Base-by-base conservation (phyloP, 768 basidiomycete species). In the Gloeopeniophorella convolvens region DNA sequence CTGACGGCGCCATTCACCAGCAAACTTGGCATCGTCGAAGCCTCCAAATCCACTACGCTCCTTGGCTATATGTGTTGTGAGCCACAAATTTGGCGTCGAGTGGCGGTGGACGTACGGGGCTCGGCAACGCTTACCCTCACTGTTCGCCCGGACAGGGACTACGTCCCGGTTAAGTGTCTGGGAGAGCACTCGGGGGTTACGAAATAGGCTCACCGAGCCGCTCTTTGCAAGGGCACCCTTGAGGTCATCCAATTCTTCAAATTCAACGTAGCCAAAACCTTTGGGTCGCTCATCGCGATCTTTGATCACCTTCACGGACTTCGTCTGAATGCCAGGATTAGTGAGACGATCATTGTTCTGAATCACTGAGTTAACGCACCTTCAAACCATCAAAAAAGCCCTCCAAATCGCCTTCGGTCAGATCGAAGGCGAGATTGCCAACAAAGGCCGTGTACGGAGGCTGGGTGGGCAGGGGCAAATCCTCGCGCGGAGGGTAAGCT, bases 211-310 rank as follows among this genome's bases (percentile, higher is more conserved):
- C 54, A 91, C 89, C 26, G 76, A 65, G 46, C 86, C 88, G 21
- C 73, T 77, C 68, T 80, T 85, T 18, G 73, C 68, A 31, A 99
- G 69, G 4, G 86, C 96, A 51, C 83, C 82, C 69, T 94, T 94
- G 43, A 98, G 70, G 40, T 80, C 84, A 16, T 94, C 90, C 50
- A 92, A 62, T 45, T 84, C 85, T n/a, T 75, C 77, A 62, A 98
- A 98, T 65, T 99, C 96, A 51, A 97, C 82, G 65, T 99, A 98
- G 28, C 95, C 96, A 69, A 97, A 98, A 1, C 96, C 96, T 67
- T 97, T 97, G 16, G 94, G 90, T 65, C 91, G 92, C 42, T 94
- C 93, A 45, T 94, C 93, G 51, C 81, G 77, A 60, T 94, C 94
- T 63, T 78, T 85, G 67, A 98, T 95, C 54, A 98, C 88, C 72